Evolutionary conservation across 1,139 yeast genomes (phyloP).

Genomic region (Geotrichum reessii): DNA sequence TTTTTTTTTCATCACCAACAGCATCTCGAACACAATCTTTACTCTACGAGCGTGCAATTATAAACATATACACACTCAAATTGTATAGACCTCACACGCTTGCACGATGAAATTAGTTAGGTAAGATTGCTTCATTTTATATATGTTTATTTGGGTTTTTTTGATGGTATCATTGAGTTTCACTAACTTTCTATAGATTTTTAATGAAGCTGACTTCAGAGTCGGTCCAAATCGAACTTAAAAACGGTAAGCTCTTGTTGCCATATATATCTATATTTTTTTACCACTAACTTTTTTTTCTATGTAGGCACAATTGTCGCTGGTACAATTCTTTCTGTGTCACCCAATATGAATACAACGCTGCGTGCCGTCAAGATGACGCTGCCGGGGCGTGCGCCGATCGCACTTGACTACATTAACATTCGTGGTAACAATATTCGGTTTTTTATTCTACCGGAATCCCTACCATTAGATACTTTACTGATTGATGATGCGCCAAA

Average conservation of each 20-base stretch:
- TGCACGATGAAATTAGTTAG: conserved; percentile 51
- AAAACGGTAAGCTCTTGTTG: conserved; percentile 53
- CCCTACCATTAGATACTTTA: conserved; percentile 72
- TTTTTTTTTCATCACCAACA: background rate
- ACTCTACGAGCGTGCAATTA: background rate
- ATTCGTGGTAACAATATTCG: conserved; percentile 89
- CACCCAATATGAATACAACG: conserved; percentile 90
- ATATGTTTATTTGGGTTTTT: background rate
- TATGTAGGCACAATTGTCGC: conserved; percentile 47
- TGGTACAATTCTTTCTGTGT: conserved; percentile 71
- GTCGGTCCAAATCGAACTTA: conserved; percentile 85
- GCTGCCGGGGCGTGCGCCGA: conserved; percentile 46
- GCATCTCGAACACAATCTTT: background rate
- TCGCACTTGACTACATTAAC: conserved; percentile 69
- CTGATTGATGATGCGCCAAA: conserved; percentile 55
- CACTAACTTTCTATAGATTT: conserved; percentile 42
- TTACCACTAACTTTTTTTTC: background rate
- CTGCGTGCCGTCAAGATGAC: conserved; percentile 77
- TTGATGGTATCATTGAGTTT: background rate
- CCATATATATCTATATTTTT: background rate
- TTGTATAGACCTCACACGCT: background rate
- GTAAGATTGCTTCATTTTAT: conserved; percentile 16
- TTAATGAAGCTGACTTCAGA: conserved; percentile 83
- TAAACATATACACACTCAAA: background rate
- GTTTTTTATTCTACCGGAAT: conserved; percentile 80